Percentiles rank a stretch among this genome's conserved stretches.
phyloP scores from a whole-genome alignment of 495 filamentous ascomycete genomes.

The Platismatia glauca region DNA sequence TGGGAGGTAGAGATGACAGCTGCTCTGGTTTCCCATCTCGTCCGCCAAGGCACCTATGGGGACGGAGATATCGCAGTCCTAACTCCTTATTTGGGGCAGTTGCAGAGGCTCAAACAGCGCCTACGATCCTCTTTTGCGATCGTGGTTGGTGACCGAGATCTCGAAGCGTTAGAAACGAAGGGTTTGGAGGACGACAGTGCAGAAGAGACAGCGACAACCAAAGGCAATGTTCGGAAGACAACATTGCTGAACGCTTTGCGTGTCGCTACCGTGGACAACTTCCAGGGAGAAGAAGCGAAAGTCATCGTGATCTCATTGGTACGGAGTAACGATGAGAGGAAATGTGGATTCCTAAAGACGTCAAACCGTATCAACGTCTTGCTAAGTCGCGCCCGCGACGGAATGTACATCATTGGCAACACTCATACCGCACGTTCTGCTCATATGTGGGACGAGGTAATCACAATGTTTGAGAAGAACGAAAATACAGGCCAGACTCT shows the following conservation, averaged over 20 bases:
- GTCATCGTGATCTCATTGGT: constrained; percentile 72
- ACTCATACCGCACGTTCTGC: constrained; percentile 45
- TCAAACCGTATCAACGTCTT: constrained; percentile 77
- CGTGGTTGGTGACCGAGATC: constrained; percentile 57
- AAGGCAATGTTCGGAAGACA: constrained; percentile 35
- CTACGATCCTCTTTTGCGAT: constrained; percentile 50
- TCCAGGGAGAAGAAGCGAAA: constrained; percentile 70
- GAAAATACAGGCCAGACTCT: constrained; percentile 48
- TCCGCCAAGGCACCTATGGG: constrained; percentile 59
- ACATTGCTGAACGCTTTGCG: constrained; percentile 52
- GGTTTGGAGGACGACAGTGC: constrained; percentile 32
- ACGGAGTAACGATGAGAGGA: constrained; percentile 54
- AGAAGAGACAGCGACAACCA: constrained; percentile 6
- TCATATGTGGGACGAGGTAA: constrained; percentile 62
- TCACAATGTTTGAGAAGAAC: constrained; percentile 42
- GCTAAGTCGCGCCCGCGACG: constrained; percentile 61
- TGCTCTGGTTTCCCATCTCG: constrained; percentile 60
- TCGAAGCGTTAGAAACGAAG: constrained; percentile 47
- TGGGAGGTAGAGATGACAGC: constrained; percentile 60
- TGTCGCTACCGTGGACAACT: constrained; percentile 78
- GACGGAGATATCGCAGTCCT: constrained; percentile 66
- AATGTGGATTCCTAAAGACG: constrained; percentile 67
- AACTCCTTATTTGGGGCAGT: constrained; percentile 68
- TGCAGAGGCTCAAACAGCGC: constrained; percentile 48
- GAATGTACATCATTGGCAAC: constrained; percentile 83